Evolutionary conservation across 192 early-diverging fungal genomes (phyloP), one percentile per base, ranked within the genome.

Genomic region (Physocladia obscura): DNA sequence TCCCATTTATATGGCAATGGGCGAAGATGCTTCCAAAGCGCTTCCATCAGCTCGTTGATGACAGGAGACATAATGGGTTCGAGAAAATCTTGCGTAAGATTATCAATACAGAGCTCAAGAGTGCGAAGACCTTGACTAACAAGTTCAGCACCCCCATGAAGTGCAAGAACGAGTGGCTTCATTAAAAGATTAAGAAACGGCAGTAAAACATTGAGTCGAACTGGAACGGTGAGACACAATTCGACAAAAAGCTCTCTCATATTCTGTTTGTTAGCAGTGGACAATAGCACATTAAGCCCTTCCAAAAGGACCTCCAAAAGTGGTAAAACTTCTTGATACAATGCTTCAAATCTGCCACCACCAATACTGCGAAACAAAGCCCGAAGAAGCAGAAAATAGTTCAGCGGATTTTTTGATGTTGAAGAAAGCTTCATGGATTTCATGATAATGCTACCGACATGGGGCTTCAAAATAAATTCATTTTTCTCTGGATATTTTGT

Each of bases 191-290:
- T 89, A 31, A 99, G 80, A 47, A 94, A 95, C 0, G 96, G 96
- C 3, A 99, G 82, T 26, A 98, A 77, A 0, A 93, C 95, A 67
- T 92, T 94, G 31, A 99, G 78, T 0, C 96, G 88, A 11, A 99
- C 96, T 17, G 98, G 98, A 0, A 99, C 95, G 0, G 96, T 96
- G 55, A 98, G 75, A 76, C 94, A 97, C 1, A 98, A 86, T 69
- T 99, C 96, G 31, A 98, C 93, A 84, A 97, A 97, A n/a, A 98
- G 80, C 71, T 98, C 96, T 39, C 89, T 87, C 89, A 96, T 91
- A 29, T 88, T 88, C 67, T 85, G 88, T 56, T 91, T 89, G 60
- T 91, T 88, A 5, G 94, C 90, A 0, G 93, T 89, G 3, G 90
- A 79, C 4, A 97, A 79, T 3, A 91, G 76, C 22, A 81, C 79